These are phyloP conservation scores for Mycena olivaceomarginata DNA, from an alignment of 768 basidiomycete species.

Conservation along the genomic window DNA sequence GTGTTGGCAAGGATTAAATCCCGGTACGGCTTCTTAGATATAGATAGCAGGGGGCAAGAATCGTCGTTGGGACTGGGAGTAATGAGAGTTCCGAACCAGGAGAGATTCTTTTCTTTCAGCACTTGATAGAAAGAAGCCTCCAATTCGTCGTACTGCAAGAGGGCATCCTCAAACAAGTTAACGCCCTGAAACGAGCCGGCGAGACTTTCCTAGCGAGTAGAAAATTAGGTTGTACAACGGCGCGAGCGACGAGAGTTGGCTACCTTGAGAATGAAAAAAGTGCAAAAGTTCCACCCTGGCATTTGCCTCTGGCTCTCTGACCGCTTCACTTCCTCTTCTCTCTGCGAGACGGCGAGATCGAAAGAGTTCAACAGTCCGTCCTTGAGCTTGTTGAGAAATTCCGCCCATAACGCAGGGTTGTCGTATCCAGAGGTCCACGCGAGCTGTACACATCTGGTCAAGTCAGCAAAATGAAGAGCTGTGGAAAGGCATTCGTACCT, in stretches of 20 bases:
- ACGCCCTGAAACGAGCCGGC: conserved; percentile 95
- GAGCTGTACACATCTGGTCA: conserved; percentile 85
- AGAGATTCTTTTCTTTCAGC: conserved; percentile 86
- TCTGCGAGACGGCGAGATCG: conserved; percentile 82
- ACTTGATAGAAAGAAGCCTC: conserved; percentile 89
- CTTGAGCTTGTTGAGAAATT: conserved; percentile 91
- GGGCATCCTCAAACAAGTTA: conserved; percentile 91
- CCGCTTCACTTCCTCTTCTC: conserved; percentile 93
- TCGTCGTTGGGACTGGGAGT: conserved; percentile 84
- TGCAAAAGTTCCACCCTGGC: conserved; percentile 99
- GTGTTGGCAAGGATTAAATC: conserved; percentile 93
- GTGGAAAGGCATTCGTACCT: conserved; percentile 66
- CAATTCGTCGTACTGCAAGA: conserved; percentile 93
- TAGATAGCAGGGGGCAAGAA: conserved; percentile 85
- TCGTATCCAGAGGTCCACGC: conserved; percentile 83
- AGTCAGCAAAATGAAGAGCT: conserved; percentile 41
- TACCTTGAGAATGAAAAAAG: conserved; percentile 97
- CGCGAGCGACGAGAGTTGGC: conserved; percentile 3
- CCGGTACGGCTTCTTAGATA: conserved; percentile 88
- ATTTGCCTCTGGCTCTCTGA: conserved; percentile 93
- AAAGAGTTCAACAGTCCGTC: conserved; percentile 92
- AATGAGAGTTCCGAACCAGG: conserved; percentile 95
- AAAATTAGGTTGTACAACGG: conserved; percentile 33
- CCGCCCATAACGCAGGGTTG: conserved; percentile 91
- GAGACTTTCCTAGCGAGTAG: conserved; percentile 86